Base-by-base conservation (phyloP, 2,329 filamentous ascomycete genomes). In the Didymella segeticola region DNA sequence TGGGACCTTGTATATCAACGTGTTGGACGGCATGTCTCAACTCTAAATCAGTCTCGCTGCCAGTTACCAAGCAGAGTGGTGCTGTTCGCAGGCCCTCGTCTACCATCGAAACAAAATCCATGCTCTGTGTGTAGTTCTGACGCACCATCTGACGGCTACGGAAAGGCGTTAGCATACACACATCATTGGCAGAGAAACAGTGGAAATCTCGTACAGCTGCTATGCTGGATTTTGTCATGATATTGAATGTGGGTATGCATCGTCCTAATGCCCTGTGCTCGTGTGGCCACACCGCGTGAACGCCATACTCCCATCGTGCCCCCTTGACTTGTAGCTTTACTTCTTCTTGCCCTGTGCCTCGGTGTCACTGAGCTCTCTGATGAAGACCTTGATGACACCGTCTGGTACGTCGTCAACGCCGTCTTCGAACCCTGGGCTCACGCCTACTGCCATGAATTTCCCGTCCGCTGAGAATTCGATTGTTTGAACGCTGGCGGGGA, bases 321-420 rank as follows among this genome's bases (percentile, higher is more conserved):
- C 20, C 15, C 41, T n/a, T n/a, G n/a, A 7, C 15, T 26, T 2
- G 1, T 22, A 7, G n/a, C 17, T 42, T 56, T 58, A 74, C 78
- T 91, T 93, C 36, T 85, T 81, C 77, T 96, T 96, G 19, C 88
- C 89, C 77, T 93, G 92, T 4, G 93, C 92, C 77, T 99, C 95
- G 8, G 86, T 89, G 67, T 96, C 92, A 5, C 88, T 86, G 46
- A 99, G 80, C 77, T 96, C 91, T 55, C 93, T 82, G 23, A 99
- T 84, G 69, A 90, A 86, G 25, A 99, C 83, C 65, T 88, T 89
- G 5, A 93, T 79, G 23, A 73, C 86, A 47, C 86, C 82, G 6
- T 91, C 91, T 1, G 86, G 86, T 54, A 91, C 89, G 61, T 95
- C 88, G 62, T 96, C 90, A 75, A 90, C 88, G 4, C 90, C 91